Evolutionary conservation across 2,329 filamentous ascomycete species (phyloP).

Genomic region (Drechslerella dactyloides): DNA sequence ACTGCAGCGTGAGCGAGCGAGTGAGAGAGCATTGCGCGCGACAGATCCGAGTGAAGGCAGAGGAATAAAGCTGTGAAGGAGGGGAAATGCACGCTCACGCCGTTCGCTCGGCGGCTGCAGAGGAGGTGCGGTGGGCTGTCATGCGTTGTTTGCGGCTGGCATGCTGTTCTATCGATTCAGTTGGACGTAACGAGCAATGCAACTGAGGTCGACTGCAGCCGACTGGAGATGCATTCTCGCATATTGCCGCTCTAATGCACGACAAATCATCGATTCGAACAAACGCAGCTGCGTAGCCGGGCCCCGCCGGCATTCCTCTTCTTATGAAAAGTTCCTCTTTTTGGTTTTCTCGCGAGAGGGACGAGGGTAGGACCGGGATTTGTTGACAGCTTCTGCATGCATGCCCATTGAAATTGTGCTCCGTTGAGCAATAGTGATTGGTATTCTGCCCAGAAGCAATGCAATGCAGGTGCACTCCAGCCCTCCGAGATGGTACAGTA

Average conservation of each 20-base stretch:
- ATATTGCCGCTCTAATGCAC: slow-evolving; percentile 12
- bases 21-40: slow-evolving; percentile 1
- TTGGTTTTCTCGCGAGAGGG: no score
- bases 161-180: slow-evolving; percentile 8
- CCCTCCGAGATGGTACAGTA: no score
- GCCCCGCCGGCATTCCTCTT: no score
- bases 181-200: neutral
- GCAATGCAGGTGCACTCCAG: no score
- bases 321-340: no score
- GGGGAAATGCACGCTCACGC: no score
- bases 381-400: no score
- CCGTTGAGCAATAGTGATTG: no score
- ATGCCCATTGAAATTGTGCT: no score
- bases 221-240: slow-evolving; percentile 1
- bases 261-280: slow-evolving; percentile 1
- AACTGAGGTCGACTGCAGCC: no score
- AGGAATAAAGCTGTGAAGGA: slow-evolving; percentile 4
- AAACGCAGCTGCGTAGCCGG: slow-evolving; percentile 1
- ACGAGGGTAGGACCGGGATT: no score
- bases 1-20: neutral
- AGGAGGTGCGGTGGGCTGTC: slow-evolving; percentile 25
- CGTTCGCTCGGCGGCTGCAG: slow-evolving; percentile 12
- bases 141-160: slow-evolving; percentile 49
- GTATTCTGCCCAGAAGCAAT: no score
- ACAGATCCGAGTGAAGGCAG: slow-evolving; percentile 13